Evolutionary conservation across 2,329 filamentous ascomycete species (phyloP).

Genomic region (Stachybotrys chlorohalonatus): DNA sequence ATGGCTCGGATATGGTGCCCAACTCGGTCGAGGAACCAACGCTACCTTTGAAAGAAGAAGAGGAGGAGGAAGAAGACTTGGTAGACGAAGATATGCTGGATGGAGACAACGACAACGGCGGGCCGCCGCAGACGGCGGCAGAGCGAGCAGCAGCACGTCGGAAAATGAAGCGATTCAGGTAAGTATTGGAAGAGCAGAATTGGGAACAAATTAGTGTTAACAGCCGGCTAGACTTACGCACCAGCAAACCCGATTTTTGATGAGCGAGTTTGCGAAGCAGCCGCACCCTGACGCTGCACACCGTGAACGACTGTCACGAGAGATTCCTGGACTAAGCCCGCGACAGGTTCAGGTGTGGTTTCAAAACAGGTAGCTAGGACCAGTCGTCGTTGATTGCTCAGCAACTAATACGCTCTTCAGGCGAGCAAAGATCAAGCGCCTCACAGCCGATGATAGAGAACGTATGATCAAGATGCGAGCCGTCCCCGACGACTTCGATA

Average conservation of each 20-base stretch:
- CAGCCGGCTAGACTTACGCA: constrained; percentile 65
- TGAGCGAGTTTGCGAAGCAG: constrained; percentile 95
- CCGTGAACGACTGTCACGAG: constrained; percentile 73
- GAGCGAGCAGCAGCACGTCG: constrained; percentile 48
- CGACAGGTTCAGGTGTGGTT: constrained; percentile 98
- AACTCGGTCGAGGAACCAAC: constrained; percentile 26
- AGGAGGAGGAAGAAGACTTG: constrained; percentile 39
- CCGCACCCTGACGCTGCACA: constrained; percentile 90
- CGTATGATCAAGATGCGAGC: constrained; percentile 65
- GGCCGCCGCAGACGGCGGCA: constrained; percentile 42
- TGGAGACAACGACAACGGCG: constrained; percentile 19
- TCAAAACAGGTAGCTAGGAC: constrained; percentile 70
- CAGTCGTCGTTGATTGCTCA: neutral
- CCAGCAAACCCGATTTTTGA: constrained; percentile 92
- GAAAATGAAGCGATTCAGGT: constrained; percentile 78
- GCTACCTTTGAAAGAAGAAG: constrained; percentile 33
- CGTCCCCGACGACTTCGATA: constrained; percentile 63
- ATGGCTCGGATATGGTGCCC: constrained; percentile 20
- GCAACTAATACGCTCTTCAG: constrained; percentile 25
- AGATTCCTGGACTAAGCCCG: constrained; percentile 86
- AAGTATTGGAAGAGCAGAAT: constrained; percentile 11
- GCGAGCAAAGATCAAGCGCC: constrained; percentile 62
- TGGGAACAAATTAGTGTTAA: neutral
- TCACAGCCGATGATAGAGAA: constrained; percentile 61
- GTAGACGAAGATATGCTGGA: constrained; percentile 48